Percentiles rank a stretch among this genome's conserved stretches.
Evolutionary conservation across 768 basidiomycete genomes (phyloP).

Genomic region (Botryobasidium botryosum): DNA sequence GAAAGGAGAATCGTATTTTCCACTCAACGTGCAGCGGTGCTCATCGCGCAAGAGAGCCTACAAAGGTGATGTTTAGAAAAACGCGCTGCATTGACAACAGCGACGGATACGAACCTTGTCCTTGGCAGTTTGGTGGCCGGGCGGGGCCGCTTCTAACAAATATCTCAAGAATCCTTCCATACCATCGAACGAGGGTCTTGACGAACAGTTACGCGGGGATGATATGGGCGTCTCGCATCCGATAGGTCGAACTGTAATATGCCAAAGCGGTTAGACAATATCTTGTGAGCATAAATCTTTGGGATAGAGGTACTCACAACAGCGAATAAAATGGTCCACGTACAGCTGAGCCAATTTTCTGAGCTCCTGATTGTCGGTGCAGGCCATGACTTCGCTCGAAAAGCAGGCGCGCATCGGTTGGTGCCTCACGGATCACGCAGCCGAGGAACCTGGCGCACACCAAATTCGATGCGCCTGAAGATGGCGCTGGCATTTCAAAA

Average conservation of each 20-base stretch:
- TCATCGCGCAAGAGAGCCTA: slow-evolving; percentile 16
- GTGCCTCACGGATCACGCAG: slow-evolving; percentile 1
- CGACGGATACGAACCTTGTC: slow-evolving; percentile 4
- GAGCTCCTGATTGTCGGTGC: not conserved
- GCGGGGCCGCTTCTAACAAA: slow-evolving; percentile 6
- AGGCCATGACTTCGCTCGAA: not conserved
- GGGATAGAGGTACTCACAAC: not conserved
- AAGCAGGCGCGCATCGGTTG: not conserved
- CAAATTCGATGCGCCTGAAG: too few species aligned
- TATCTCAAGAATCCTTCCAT: slow-evolving; percentile 1
- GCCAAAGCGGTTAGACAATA: too few species aligned
- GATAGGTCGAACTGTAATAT: slow-evolving; percentile 9
- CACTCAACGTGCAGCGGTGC: slow-evolving; percentile 14
- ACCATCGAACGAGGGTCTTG: slow-evolving; percentile 13
- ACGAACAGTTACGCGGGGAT: slow-evolving; percentile 11
- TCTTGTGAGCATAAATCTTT: not conserved
- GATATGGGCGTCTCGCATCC: slow-evolving; percentile 15
- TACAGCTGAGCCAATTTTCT: not conserved
- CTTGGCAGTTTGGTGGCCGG: slow-evolving; percentile 10
- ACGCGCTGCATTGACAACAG: not conserved
- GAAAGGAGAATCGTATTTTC: slow-evolving; percentile 1
- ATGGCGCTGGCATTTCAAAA: too few species aligned
- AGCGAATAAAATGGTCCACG: not conserved
- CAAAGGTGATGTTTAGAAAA: not conserved
- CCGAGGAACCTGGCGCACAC: not conserved